Evolutionary conservation across 768 basidiomycete species (phyloP).

Genomic region (Boletus patriciae): DNA sequence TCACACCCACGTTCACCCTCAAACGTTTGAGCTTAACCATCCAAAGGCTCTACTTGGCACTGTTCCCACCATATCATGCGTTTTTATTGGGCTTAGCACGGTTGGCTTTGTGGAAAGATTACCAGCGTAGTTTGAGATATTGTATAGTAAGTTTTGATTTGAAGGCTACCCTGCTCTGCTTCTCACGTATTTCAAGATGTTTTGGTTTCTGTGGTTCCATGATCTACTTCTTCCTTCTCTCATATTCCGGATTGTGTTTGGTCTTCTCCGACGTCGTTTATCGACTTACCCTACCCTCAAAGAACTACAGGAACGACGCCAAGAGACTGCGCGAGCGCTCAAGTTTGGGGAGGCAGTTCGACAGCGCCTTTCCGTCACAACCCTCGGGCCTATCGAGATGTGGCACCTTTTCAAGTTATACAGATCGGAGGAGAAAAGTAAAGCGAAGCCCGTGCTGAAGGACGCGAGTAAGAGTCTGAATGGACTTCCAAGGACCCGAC

Average conservation of each 20-base stretch:
- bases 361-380: conserved; percentile 44
- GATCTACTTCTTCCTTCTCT: conserved; percentile 55
- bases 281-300: conserved; percentile 54
- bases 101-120: conserved; percentile 59
- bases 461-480: conserved; percentile 3
- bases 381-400: conserved; percentile 51
- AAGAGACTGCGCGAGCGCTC: conserved; percentile 48
- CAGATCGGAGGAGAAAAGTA: conserved; percentile 37
- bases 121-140: conserved; percentile 44
- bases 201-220: conserved; percentile 65
- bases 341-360: conserved; percentile 53
- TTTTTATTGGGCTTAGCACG: conserved; percentile 40
- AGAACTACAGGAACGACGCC: conserved; percentile 54
- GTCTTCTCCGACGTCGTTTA: conserved; percentile 49
- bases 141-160: conserved; percentile 47
- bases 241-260: conserved; percentile 46
- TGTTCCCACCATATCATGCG: conserved; percentile 49
- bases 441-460: conserved; percentile 28
- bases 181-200: conserved; percentile 40
- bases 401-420: conserved; percentile 53
- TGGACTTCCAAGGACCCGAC: background rate
- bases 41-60: conserved; percentile 56
- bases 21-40: conserved; percentile 50
- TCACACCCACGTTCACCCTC: conserved; percentile 51
- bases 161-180: background rate